Conservation (phyloP, 257 asterid species). For the Ophiorrhiza pumila region DNA sequence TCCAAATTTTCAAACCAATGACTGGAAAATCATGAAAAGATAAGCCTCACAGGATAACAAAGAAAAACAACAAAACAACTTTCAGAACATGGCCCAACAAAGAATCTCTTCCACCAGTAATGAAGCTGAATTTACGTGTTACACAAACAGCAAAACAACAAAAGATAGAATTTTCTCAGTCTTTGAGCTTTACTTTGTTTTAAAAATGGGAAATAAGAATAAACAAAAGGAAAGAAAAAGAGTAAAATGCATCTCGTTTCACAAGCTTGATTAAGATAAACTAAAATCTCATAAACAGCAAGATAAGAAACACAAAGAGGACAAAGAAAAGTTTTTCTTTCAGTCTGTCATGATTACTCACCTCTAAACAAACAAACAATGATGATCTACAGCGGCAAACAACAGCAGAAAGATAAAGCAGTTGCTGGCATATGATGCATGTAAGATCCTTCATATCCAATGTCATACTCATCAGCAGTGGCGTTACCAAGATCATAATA, state of each 20-base stretch:
- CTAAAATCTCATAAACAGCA: neutral
- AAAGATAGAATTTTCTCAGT: too few species aligned
- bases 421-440: slow-evolving; percentile 88
- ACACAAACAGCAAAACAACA: slow-evolving; percentile 1
- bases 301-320: neutral
- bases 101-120: neutral
- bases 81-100: neutral
- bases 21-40: neutral
- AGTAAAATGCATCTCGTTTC: neutral
- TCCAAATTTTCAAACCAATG: slow-evolving; percentile 7
- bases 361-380: slow-evolving; percentile 85
- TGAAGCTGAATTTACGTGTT: neutral
- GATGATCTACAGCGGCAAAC: slow-evolving; percentile 84
- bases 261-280: neutral
- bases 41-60: neutral
- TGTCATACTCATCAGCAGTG: slow-evolving; percentile 26
- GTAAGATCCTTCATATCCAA: slow-evolving; percentile 64
- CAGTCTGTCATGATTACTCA: slow-evolving; percentile 29
- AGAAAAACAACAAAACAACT: neutral
- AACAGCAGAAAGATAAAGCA: slow-evolving; percentile 83
- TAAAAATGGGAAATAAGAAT: too few species aligned
- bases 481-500: slow-evolving; percentile 9
- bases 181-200: too few species aligned
- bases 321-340: neutral
- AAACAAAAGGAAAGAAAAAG: neutral